Conservation (phyloP, 2,329 filamentous ascomycete species). For the Sclerotinia borealis region DNA sequence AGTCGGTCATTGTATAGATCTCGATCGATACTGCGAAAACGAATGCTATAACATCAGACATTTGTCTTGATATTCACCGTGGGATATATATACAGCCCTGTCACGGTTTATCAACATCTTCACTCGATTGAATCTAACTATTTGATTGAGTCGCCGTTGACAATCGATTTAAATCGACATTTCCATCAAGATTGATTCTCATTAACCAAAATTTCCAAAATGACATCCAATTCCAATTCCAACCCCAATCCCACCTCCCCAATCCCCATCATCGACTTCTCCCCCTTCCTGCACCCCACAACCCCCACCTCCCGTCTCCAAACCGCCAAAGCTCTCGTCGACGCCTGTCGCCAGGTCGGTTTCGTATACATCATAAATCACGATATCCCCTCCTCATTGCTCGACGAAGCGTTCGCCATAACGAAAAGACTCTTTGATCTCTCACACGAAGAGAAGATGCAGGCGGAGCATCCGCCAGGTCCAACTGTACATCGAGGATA, state of each 20-base stretch:
- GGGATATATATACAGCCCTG: background rate
- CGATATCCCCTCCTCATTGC: constrained; percentile 34
- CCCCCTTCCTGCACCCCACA: constrained; percentile 14
- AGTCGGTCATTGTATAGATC: background rate
- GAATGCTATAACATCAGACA: background rate
- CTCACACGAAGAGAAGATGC: constrained; percentile 40
- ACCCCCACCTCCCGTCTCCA: constrained; percentile 27
- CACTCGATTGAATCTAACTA: too few species aligned
- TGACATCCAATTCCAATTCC: background rate
- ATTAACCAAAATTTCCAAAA: background rate
- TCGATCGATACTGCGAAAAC: background rate
- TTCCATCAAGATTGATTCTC: background rate
- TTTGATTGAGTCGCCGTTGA: background rate
- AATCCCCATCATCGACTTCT: constrained; percentile 26
- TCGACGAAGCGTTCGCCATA: constrained; percentile 41
- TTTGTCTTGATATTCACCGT: background rate
- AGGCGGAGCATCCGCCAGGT: constrained; percentile 44
- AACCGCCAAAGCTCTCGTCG: constrained; percentile 36
- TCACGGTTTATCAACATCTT: background rate
- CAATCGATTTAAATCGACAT: too few species aligned
- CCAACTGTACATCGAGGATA: constrained; percentile 48
- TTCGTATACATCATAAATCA: constrained; percentile 45
- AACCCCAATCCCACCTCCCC: background rate
- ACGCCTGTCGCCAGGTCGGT: constrained; percentile 39
- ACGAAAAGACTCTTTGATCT: constrained; percentile 41